Base-by-base conservation (phyloP, 306 rosid species). In the Malus sieversii region DNA sequence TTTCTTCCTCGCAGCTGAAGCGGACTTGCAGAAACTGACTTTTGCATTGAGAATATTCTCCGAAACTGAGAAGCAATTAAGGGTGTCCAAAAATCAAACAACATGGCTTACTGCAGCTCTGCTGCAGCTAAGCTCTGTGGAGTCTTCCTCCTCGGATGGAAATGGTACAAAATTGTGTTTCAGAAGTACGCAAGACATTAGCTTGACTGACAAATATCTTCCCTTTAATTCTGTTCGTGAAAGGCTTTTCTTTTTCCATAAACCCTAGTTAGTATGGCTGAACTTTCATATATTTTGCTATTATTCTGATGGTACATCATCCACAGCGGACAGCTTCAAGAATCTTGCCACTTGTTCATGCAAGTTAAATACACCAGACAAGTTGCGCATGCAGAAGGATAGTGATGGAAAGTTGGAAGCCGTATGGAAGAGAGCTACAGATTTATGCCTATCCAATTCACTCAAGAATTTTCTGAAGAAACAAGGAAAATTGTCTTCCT, bases 41-140 rank as follows among this genome's bases (percentile, higher is more conserved):
- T 83, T 80, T 72, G 97, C 97, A 6, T 73, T 93, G 78, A 89
- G 82, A 84, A 77, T 89, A 81, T 89, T 90, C 69, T 90, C 94
- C 20, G 98, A 93, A 77, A 76, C 97, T 1, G 93, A 93, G 84
- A 93, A 90, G 79, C 97, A 89, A 77, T 69, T 93, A 60, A 80
- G 93, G 83, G 80, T 89, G 65, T 93, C 98, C 8, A 93, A 90
- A 84, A 93, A 89, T 70, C 97, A 89, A 78, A 76, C 95, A 10
- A 93, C 97, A 13, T 93, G 98, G 98, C 90, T 90, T 72, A 93
- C 91, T 8, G 98, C 82, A 42, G 98, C 98, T 67, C 90, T 93
- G 46, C 79, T 93, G 57, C 98, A 90, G 86, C 82, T 93, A 73
- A 90, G 93, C 78, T 86, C 93, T 32, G 48, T 42, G 19, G 97